These are phyloP conservation scores for Nepenthes mirabilis DNA, from an alignment of 148 eudicot species.

Conservation along the genomic window DNA sequence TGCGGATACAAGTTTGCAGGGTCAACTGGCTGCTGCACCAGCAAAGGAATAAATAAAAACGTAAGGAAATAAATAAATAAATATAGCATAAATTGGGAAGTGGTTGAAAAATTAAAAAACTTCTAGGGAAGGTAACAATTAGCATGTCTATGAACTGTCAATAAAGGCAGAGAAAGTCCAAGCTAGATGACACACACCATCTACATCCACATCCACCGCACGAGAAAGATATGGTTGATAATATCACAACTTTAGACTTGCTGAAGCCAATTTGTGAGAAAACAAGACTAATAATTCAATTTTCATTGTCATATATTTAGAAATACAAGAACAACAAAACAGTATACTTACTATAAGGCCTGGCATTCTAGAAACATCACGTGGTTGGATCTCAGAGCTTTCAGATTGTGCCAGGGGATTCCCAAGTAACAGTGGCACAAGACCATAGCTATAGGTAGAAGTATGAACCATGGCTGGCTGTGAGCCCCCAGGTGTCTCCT, in stretches of 20 bases:
- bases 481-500: conserved; percentile 25
- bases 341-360: conserved; percentile 54
- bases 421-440: conserved; percentile 44
- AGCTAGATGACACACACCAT: too few species aligned
- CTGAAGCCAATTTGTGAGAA: neutral
- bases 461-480: conserved; percentile 33
- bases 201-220: neutral
- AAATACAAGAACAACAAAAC: neutral
- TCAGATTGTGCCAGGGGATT: conserved; percentile 43
- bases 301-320: neutral
- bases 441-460: conserved; percentile 40
- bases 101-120: neutral
- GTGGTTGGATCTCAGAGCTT: conserved; percentile 52
- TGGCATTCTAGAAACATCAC: conserved; percentile 48
- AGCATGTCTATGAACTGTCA: too few species aligned
- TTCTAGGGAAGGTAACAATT: neutral
- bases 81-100: neutral
- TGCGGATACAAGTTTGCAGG: conserved; percentile 69
- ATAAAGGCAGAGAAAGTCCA: too few species aligned
- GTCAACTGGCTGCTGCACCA: conserved; percentile 44
- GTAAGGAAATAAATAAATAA: neutral
- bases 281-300: neutral
- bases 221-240: neutral
- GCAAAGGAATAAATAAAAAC: neutral
- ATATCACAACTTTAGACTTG: neutral